Conservation (phyloP, 2,329 filamentous ascomycete species). For the Fusarium luffae region DNA sequence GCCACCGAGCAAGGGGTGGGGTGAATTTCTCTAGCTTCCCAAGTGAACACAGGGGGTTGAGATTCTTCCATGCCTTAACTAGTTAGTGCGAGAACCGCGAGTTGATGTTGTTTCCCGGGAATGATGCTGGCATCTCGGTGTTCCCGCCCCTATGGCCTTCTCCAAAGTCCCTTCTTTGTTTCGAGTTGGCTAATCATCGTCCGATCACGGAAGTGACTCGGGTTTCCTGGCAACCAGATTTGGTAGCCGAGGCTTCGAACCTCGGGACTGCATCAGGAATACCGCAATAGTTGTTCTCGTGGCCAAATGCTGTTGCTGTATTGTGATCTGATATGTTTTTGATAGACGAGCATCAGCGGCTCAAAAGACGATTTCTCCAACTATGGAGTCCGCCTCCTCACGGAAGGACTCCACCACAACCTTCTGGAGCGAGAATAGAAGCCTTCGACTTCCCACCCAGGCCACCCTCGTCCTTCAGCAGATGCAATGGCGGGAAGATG, state of each 20-base stretch:
- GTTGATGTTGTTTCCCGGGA: slow-evolving; percentile 39
- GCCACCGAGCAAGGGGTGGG: slow-evolving; percentile 41
- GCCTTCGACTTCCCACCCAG: slow-evolving; percentile 43
- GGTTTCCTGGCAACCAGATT: slow-evolving; percentile 20
- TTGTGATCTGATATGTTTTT: slow-evolving; percentile 16
- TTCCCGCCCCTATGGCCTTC: slow-evolving; percentile 40
- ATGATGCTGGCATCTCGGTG: slow-evolving; percentile 46
- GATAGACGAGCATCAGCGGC: slow-evolving; percentile 43
- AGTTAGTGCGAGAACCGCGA: slow-evolving; percentile 27
- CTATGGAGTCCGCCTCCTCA: slow-evolving; percentile 45
- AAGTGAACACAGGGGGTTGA: slow-evolving; percentile 9
- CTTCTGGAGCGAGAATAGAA: slow-evolving; percentile 48
- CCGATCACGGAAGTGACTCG: slow-evolving; percentile 35
- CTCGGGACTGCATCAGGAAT: not conserved
- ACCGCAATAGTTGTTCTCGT: not conserved
- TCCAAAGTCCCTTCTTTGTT: slow-evolving; percentile 38
- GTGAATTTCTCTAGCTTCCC: slow-evolving; percentile 12
- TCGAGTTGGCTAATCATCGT: slow-evolving; percentile 36
- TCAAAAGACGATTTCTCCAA: slow-evolving; percentile 45
- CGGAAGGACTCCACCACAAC: slow-evolving; percentile 45
- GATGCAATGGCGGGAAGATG: slow-evolving; percentile 46
- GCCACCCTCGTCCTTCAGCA: slow-evolving; percentile 41
- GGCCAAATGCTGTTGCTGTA: not conserved
- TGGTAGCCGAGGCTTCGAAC: slow-evolving; percentile 9
- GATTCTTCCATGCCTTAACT: slow-evolving; percentile 19